Base-by-base conservation (phyloP, 257 asterid genomes). In the Nicotiana otophora region DNA sequence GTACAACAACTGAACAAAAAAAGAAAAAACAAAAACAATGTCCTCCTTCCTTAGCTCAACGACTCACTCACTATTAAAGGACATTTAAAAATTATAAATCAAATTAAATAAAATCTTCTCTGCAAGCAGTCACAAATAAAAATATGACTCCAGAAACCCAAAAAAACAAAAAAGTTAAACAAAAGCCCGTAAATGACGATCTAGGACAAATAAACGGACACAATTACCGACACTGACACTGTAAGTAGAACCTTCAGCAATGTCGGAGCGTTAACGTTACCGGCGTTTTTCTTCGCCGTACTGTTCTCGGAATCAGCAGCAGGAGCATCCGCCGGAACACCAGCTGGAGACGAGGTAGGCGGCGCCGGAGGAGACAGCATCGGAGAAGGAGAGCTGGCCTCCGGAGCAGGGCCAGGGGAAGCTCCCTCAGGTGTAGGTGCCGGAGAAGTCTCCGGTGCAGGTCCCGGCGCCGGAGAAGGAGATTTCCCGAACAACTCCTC, bases 381-480 rank as follows among this genome's bases (percentile, higher is more conserved):
- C 0, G 97, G 93, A 11, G 97, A 64, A 10, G 96, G 97, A 4
- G 95, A 87, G 1, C 86, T 84, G 2, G 94, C 87, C 10, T 84
- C 90, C 10, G 95, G 89, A 2, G 94, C 83, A 8, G 94, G 91
- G 9, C 63, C 62, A 14, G 86, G 93, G 12, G 94, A 82, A 1
- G 86, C 92, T 1, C 88, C 89, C 0, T 82, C 89, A 0, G 97
- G 97, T 26, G 97, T 82, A 0, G 97, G 97, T 0, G 97, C 75
- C 0, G 98, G 98, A 7, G 99, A 91, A 5, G 57, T 61, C 64
- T 90, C 99, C 16, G 98, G 93, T 0, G 94, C 94, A 5, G 93
- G 98, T 11, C 93, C 96, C 0, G 98, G 98, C 0, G 99, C 97
- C 51, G 99, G 97, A 0, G 99, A 81, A 0, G 98, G 99, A 31